phyloP scores from a whole-genome alignment of 768 basidiomycete genomes.

The Kwoniella europaea region DNA sequence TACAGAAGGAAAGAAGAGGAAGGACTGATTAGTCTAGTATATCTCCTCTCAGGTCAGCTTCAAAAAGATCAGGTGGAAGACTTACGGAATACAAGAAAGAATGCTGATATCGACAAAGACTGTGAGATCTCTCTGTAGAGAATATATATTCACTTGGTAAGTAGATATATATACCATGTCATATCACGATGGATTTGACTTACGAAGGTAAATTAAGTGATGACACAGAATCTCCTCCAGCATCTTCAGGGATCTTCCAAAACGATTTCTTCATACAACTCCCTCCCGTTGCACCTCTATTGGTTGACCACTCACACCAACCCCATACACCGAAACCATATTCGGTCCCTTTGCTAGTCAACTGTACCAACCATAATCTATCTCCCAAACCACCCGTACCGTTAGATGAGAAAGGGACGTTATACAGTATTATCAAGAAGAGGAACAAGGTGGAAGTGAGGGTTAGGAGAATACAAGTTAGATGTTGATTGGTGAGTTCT shows the following conservation, averaged over 20 bases:
- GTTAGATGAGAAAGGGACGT: slow-evolving; percentile 14
- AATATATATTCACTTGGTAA: neutral
- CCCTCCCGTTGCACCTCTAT: neutral
- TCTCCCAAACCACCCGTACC: neutral
- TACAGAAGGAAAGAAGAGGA: neutral
- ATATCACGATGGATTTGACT: neutral
- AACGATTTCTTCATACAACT: slow-evolving; percentile 22
- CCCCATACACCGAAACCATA: slow-evolving; percentile 32
- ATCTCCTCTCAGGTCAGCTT: neutral
- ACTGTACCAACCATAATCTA: slow-evolving; percentile 6
- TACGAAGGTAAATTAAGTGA: slow-evolving; percentile 21
- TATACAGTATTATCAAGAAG: slow-evolving; percentile 19
- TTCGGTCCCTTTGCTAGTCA: neutral
- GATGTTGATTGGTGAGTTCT: slow-evolving; percentile 12
- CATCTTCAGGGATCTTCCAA: slow-evolving; percentile 21
- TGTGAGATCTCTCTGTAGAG: slow-evolving; percentile 15
- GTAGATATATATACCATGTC: neutral
- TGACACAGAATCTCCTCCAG: slow-evolving; percentile 2
- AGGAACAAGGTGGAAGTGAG: slow-evolving; percentile 11
- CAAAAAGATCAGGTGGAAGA: neutral
- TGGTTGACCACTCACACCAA: slow-evolving; percentile 26
- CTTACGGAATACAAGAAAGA: slow-evolving; percentile 29
- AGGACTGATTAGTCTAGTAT: neutral
- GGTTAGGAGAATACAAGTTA: slow-evolving; percentile 12
- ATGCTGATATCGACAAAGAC: slow-evolving; percentile 27